Base-by-base conservation (phyloP, 1,284 basidiomycete genomes). In the Leccinum olivaceoglutinosum region DNA sequence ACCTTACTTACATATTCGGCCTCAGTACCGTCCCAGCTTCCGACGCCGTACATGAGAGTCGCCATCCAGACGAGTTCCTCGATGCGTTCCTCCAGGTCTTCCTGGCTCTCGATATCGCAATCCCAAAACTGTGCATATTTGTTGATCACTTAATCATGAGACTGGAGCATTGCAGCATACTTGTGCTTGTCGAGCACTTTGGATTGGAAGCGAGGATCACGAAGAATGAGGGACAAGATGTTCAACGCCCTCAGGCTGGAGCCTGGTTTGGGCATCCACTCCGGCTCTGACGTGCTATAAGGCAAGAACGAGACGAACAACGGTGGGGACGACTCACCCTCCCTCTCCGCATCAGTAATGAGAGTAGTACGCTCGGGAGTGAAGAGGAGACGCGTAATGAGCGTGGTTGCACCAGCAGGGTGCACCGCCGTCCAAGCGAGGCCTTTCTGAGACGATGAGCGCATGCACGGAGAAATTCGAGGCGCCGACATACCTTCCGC, bases 401-500 rank as follows among this genome's bases (percentile, higher is more conserved):
- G 62, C 4, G 71, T 71, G 6, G 73, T 70, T 32, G 74, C 71
- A 5, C 69, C 69, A 2, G 75, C 67, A 36, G 73, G 62, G 64
- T 81, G 79, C 5, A 82, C 76, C 3, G 79, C 77, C 14, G 78
- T 71, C 64, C 79, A 78, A 5, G 81, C 80, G 2, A 83, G 76
- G 54, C 82, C 81, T 80, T 71, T 58, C 12, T 8, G 39, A 41
- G 39, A 41, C 14, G 39, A 38, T 10, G 51, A 39, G 32, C 21
- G 8, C 12, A 7, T 38, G 44, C 29, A 55, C 11, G 6, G 2
- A 53, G 12, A 38, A 8, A 34, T 56, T 56, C 9, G 4, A 34
- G 29, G 32, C 6, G 8, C 14, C 4, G 3, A 62, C 71, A 7
- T 60, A 85, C 87, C 87, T 80, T 90, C 87, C 3, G 83, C 82